These are phyloP conservation scores for Penicillium riverlandense DNA, from an alignment of 495 filamentous ascomycete genomes.

Conservation along the genomic window DNA sequence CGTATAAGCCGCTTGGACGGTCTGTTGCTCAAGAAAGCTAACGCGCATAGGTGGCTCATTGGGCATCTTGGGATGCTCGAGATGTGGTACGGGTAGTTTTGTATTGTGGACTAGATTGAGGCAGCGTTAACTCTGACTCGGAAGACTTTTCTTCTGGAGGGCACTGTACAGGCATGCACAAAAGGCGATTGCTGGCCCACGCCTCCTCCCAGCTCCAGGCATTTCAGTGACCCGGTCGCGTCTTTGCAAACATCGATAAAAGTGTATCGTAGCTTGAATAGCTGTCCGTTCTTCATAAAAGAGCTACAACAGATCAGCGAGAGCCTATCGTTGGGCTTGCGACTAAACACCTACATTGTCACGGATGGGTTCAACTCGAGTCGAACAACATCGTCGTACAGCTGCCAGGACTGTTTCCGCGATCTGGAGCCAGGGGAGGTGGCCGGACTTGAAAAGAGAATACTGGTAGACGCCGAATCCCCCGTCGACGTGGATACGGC, in stretches of 20 bases:
- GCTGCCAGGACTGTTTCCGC: constrained; percentile 24
- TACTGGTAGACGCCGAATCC: constrained; percentile 30
- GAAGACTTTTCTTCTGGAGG: neutral
- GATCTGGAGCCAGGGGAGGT: constrained; percentile 27
- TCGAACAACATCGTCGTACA: constrained; percentile 32
- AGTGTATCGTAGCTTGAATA: constrained; percentile 38
- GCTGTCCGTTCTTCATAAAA: constrained; percentile 29
- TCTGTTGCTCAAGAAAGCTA: constrained; percentile 41
- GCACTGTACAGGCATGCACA: constrained; percentile 33
- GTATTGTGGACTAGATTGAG: constrained; percentile 29
- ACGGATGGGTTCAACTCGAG: constrained; percentile 29
- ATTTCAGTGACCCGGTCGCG: constrained; percentile 28
- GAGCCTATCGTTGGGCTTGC: neutral
- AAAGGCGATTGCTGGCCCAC: constrained; percentile 34
- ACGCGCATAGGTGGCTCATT: constrained; percentile 30
- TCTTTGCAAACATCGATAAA: constrained; percentile 39
- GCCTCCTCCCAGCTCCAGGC: constrained; percentile 33
- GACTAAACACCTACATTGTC: constrained; percentile 26
- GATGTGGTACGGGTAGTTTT: constrained; percentile 36
- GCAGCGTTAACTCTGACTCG: neutral
- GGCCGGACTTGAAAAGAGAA: constrained; percentile 26
- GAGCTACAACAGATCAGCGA: constrained; percentile 16
- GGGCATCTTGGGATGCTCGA: constrained; percentile 35
- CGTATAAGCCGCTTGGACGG: constrained; percentile 32
- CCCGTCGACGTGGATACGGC: constrained; percentile 32